phyloP scores from a whole-genome alignment of 495 filamentous ascomycete genomes.

The Aspergillus cavernicola region DNA sequence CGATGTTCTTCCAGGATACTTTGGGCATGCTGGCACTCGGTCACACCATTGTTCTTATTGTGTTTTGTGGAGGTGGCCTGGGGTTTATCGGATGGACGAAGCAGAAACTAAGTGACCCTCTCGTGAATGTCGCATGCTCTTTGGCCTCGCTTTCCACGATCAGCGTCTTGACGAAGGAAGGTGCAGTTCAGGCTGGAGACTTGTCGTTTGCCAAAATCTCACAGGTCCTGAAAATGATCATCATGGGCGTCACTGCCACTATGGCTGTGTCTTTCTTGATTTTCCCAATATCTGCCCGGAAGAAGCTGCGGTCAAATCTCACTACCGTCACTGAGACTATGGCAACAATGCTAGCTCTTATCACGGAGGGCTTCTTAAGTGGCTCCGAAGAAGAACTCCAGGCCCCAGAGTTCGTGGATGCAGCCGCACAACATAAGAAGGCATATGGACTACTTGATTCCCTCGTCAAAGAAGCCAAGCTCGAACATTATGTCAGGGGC shows the following conservation, averaged over 20 bases:
- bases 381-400: constrained; percentile 77
- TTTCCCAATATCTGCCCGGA: constrained; percentile 77
- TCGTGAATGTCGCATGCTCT: constrained; percentile 89
- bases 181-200: constrained; percentile 71
- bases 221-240: constrained; percentile 86
- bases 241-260: constrained; percentile 76
- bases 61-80: constrained; percentile 86
- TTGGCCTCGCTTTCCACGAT: constrained; percentile 89
- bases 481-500: constrained; percentile 82
- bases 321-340: constrained; percentile 71
- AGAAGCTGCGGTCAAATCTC: constrained; percentile 70
- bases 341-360: constrained; percentile 74
- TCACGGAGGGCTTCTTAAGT: constrained; percentile 79
- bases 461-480: constrained; percentile 81
- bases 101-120: constrained; percentile 76
- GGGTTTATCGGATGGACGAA: constrained; percentile 94
- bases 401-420: constrained; percentile 57
- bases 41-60: constrained; percentile 74
- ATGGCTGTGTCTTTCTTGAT: constrained; percentile 74
- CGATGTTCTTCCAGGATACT: constrained; percentile 66
- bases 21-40: constrained; percentile 64
- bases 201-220: constrained; percentile 79
- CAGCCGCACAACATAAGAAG: constrained; percentile 62
- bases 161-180: constrained; percentile 89
- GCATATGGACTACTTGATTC: constrained; percentile 72